Conservation (phyloP, 139 green algal genomes). For the Chlorella sp. region DNA sequence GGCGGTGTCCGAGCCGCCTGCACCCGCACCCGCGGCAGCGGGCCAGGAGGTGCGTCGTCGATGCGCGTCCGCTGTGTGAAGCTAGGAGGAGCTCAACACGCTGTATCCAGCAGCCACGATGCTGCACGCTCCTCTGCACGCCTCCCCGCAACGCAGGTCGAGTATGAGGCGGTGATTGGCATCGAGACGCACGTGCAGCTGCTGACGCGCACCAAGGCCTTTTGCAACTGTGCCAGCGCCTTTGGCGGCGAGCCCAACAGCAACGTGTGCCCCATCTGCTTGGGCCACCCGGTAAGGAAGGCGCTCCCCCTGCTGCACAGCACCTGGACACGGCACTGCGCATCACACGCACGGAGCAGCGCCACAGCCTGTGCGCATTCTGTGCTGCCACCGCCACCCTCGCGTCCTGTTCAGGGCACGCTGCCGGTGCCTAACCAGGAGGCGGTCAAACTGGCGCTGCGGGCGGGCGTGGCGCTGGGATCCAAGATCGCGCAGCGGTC, state of each 20-base stretch:
- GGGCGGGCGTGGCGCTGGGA: slow-evolving; percentile 78
- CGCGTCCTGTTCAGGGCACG: slow-evolving; percentile 71
- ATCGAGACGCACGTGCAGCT: slow-evolving; percentile 99
- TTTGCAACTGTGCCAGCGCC: slow-evolving; percentile 83
- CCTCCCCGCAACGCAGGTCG: no score
- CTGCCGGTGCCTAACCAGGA: slow-evolving; percentile 78
- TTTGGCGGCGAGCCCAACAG: slow-evolving; percentile 88
- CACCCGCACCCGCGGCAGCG: background rate
- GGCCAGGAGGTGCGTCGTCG: no score
- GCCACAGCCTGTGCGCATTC: no score
- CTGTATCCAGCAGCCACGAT: no score
- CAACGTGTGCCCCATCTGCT: slow-evolving; percentile 91
- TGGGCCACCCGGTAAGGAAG: slow-evolving; percentile 86
- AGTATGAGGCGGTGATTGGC: slow-evolving; percentile 92
- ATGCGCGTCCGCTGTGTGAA: no score
- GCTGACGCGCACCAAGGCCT: slow-evolving; percentile 89
- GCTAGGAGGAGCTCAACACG: no score
- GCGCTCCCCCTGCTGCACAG: no score
- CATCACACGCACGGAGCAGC: no score
- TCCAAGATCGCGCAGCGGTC: slow-evolving; percentile 61
- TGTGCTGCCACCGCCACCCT: no score
- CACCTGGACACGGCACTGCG: no score
- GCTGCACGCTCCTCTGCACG: no score
- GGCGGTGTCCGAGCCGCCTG: background rate
- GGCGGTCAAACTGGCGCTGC: slow-evolving; percentile 64